These are phyloP conservation scores for Naganishia vishniacii DNA, from an alignment of 768 basidiomycete species.

Conservation along the genomic window DNA sequence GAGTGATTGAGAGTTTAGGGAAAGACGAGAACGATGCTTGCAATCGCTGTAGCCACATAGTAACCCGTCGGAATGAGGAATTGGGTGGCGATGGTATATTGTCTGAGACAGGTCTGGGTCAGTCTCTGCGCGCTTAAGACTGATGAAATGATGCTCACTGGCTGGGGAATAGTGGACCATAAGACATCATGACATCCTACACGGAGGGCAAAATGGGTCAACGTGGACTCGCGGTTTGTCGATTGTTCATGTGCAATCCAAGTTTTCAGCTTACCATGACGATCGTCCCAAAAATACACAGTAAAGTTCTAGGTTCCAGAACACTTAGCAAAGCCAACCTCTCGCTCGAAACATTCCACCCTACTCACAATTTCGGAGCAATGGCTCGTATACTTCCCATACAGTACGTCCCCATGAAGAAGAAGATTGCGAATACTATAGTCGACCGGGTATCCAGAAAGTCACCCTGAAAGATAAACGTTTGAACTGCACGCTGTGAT, in stretches of 20 bases:
- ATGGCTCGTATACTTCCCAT: constrained; percentile 55
- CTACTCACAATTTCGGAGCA: constrained; percentile 51
- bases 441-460: constrained; percentile 56
- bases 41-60: constrained; percentile 56
- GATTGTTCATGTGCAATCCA: too few relatives aligned
- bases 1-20: constrained; percentile 56
- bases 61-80: constrained; percentile 53
- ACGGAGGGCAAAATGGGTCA: background rate
- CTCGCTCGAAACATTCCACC: background rate
- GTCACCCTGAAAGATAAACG: constrained; percentile 53
- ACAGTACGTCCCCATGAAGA: constrained; percentile 53
- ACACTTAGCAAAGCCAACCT: background rate
- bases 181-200: constrained; percentile 42
- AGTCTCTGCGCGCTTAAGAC: background rate
- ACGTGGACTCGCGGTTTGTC: too few relatives aligned
- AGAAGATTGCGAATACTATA: constrained; percentile 54
- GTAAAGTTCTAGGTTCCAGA: constrained; percentile 40
- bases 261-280: constrained; percentile 49
- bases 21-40: constrained; percentile 54
- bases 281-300: constrained; percentile 55
- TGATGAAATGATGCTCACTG: constrained; percentile 31
- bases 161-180: constrained; percentile 56
- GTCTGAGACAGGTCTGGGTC: background rate
- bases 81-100: constrained; percentile 25
- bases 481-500: constrained; percentile 36